Evolutionary conservation across 1,139 yeast genomes (phyloP), one percentile per base, ranked within the genome.

Genomic region (Kodamaea arcana): DNA sequence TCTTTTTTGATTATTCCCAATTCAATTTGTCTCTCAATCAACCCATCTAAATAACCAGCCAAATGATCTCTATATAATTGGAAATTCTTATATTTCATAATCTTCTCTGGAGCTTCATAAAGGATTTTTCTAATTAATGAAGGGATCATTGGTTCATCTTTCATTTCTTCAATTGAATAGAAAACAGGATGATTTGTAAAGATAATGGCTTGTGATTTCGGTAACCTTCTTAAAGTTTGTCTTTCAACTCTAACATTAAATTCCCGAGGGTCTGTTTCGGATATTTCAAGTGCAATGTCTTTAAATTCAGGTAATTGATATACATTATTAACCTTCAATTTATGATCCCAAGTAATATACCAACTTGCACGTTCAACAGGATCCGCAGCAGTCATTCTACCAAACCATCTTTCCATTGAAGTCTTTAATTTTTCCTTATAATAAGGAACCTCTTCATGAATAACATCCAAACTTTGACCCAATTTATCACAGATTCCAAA

Each of bases 361-460:
- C 87, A 83, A 27, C 84, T 76, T 15, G 88, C 87, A 44, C 92
- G 68, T 55, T 80, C 86, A 9, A 83, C 90, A 3, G 82, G 76
- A 29, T 71, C 76, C 21, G 65, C 62, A 1, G 79, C 74, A 41
- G 74, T 71, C 69, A 83, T 68, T 47, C 75, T 70, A 20, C 67
- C 70, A 55, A 83, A 80, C 80, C 84, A 83, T 47, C 78, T 72
- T 52, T 83, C 87, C 94, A 83, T 83, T 7, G 85, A 80, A 25
- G 69, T 70, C 54, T 77, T 71, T 47, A 83, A 62, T 50, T 81
- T 81, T 37, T 76, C 77, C 45, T 76, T 67, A 48, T 82, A 83
- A 51, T 80, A 80, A 1, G 94, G 92, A 26, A 83, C 92, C 9
- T 75, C 82, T 9, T 66, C 72, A 52, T 83, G 92, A 45, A 83